phyloP scores from a whole-genome alignment of 257 asterid species.

The Primulina huaijiensis region DNA sequence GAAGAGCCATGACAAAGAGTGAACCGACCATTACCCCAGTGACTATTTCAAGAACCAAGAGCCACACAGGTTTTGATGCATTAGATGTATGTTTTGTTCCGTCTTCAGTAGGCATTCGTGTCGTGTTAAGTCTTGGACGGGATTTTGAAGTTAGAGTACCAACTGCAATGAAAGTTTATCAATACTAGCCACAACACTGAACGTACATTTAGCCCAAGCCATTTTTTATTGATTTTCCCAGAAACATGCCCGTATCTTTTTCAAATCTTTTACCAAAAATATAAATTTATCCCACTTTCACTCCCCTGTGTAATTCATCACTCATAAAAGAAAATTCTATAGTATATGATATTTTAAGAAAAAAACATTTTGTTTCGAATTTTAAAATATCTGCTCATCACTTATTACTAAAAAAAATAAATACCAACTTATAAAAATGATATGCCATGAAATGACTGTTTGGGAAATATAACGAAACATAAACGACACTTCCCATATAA shows the following conservation, averaged over 20 bases:
- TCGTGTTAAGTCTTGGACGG: conserved; percentile 37
- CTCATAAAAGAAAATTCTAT: not conserved
- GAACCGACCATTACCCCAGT: conserved; percentile 71
- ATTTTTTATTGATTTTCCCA: not conserved
- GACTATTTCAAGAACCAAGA: conserved; percentile 64
- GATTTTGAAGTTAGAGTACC: conserved; percentile 38
- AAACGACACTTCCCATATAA: not conserved
- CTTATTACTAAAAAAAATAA: no score
- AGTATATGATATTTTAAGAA: not conserved
- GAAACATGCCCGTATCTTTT: not conserved
- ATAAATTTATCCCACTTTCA: not conserved
- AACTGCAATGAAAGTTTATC: conserved; percentile 32
- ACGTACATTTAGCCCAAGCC: not conserved
- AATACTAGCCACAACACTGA: not conserved
- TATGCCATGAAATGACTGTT: not conserved
- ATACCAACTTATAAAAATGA: not conserved
- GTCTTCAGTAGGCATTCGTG: conserved; percentile 44
- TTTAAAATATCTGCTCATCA: not conserved
- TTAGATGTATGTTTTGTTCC: conserved; percentile 42
- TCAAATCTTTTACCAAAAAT: not conserved
- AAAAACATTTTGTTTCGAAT: not conserved
- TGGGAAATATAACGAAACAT: not conserved
- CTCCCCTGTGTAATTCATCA: not conserved
- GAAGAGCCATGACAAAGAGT: conserved; percentile 55
- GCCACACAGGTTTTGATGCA: conserved; percentile 74